Evolutionary conservation across 805 yeast species (phyloP).

Genomic region (Saccharomycopsis microspora): DNA sequence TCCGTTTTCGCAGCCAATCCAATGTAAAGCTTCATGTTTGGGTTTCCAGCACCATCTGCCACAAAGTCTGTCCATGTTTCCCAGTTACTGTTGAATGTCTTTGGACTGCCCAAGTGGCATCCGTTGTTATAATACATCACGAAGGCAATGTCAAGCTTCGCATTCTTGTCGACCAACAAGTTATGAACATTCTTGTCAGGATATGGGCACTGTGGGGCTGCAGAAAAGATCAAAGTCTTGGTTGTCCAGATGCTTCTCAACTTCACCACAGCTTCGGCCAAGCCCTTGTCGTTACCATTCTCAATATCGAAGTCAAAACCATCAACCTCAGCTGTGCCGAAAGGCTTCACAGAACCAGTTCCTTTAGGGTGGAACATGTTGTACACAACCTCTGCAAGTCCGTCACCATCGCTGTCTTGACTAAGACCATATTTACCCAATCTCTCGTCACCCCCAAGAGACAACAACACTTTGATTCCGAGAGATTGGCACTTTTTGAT

Average conservation of each 20-base stretch:
- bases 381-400: conserved; percentile 50
- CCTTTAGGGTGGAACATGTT: conserved; percentile 40
- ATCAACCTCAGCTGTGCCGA: conserved; percentile 15
- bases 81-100: conserved; percentile 25
- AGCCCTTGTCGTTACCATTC: conserved; percentile 34
- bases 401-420: conserved; percentile 63
- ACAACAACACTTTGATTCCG: conserved; percentile 72
- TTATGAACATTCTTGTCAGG: conserved; percentile 41
- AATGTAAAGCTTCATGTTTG: conserved; percentile 40
- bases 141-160: conserved; percentile 43
- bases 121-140: conserved; percentile 61
- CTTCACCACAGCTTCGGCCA: conserved; percentile 32
- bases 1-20: conserved; percentile 47
- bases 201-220: conserved; percentile 59
- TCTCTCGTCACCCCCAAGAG: conserved; percentile 66
- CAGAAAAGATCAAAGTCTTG: conserved; percentile 46
- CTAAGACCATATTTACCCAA: conserved; percentile 65
- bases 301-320: conserved; percentile 17
- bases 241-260: conserved; percentile 27
- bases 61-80: conserved; percentile 40
- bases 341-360: conserved; percentile 27
- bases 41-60: conserved; percentile 32
- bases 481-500: conserved; percentile 60
- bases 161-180: conserved; percentile 26
- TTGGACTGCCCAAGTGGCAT: conserved; percentile 15